Evolutionary conservation across 352 stramenopile species (phyloP).

Genomic region (Phytopythium cucurbitacearum): DNA sequence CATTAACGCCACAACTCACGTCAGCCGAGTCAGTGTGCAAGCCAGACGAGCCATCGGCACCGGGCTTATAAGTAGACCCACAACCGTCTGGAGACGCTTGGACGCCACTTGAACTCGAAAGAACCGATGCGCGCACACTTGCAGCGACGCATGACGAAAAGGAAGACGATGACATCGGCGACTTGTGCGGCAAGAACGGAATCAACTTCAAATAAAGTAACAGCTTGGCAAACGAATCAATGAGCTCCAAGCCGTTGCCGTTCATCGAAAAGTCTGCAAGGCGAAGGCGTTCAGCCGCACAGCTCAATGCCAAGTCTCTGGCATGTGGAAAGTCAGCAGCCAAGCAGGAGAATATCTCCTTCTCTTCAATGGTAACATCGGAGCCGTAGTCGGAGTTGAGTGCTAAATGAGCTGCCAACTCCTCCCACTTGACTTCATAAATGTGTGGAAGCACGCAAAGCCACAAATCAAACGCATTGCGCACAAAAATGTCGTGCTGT

Average conservation of each 20-base stretch:
- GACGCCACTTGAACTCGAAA: too few species aligned
- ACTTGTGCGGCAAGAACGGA: slow-evolving; percentile 6
- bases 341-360: slow-evolving; percentile 55
- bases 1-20: background rate
- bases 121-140: background rate
- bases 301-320: slow-evolving; percentile 43
- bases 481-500: slow-evolving; percentile 32
- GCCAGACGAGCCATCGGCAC: background rate
- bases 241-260: slow-evolving; percentile 18
- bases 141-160: background rate
- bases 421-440: slow-evolving; percentile 56
- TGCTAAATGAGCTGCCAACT: slow-evolving; percentile 36
- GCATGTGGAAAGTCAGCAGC: slow-evolving; percentile 28
- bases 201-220: slow-evolving; percentile 30
- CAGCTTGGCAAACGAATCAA: slow-evolving; percentile 21
- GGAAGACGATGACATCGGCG: background rate
- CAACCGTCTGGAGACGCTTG: too few species aligned
- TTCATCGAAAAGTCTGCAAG: slow-evolving; percentile 20
- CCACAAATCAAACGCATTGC: slow-evolving; percentile 64
- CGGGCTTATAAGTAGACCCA: too few species aligned
- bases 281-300: slow-evolving; percentile 21
- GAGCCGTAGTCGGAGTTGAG: slow-evolving; percentile 46
- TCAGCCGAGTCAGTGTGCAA: background rate
- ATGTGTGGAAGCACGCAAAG: slow-evolving; percentile 46
- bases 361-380: slow-evolving; percentile 44